Conservation (phyloP, 768 basidiomycete species). For the Podaxis pistillaris region DNA sequence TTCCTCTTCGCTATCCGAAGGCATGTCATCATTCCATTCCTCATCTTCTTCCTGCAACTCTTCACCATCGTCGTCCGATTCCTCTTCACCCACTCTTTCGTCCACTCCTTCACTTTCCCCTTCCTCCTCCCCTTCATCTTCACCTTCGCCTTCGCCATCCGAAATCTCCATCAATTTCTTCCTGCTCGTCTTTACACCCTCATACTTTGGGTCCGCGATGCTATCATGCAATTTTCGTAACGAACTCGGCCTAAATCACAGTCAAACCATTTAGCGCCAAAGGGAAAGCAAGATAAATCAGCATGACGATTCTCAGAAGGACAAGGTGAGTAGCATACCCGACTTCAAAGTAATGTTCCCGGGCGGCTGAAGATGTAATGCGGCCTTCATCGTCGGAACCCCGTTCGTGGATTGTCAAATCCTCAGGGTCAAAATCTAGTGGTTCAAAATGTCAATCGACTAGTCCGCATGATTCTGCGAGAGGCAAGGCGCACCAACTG, state of each 20-base stretch:
- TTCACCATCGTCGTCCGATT: slow-evolving; percentile 11
- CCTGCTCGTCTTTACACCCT: slow-evolving; percentile 63
- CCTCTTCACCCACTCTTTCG: slow-evolving; percentile 29
- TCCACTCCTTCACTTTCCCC: slow-evolving; percentile 23
- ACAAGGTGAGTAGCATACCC: slow-evolving; percentile 49
- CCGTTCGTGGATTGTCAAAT: slow-evolving; percentile 48
- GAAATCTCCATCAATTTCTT: slow-evolving; percentile 50
- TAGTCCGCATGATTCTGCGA: not conserved
- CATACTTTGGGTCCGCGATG: slow-evolving; percentile 77
- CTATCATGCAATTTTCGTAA: slow-evolving; percentile 65
- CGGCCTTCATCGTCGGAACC: slow-evolving; percentile 41
- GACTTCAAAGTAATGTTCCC: slow-evolving; percentile 84
- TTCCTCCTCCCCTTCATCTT: slow-evolving; percentile 21
- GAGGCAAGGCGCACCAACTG: slow-evolving; percentile 50
- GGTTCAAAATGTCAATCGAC: slow-evolving; percentile 10
- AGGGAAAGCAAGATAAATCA: slow-evolving; percentile 4
- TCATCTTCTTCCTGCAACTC: too few relatives aligned
- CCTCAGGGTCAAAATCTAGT: slow-evolving; percentile 76
- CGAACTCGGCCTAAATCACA: slow-evolving; percentile 55
- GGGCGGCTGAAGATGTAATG: slow-evolving; percentile 33
- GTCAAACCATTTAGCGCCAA: not conserved
- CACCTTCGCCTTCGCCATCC: slow-evolving; percentile 29
- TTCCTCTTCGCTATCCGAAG: slow-evolving; percentile 22
- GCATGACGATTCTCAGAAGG: not conserved
- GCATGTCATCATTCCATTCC: slow-evolving; percentile 9